Percentiles rank a stretch among this genome's conserved stretches.
These are phyloP conservation scores for Rusavskia elegans DNA, from an alignment of 495 filamentous ascomycete species.

Conservation along the genomic window DNA sequence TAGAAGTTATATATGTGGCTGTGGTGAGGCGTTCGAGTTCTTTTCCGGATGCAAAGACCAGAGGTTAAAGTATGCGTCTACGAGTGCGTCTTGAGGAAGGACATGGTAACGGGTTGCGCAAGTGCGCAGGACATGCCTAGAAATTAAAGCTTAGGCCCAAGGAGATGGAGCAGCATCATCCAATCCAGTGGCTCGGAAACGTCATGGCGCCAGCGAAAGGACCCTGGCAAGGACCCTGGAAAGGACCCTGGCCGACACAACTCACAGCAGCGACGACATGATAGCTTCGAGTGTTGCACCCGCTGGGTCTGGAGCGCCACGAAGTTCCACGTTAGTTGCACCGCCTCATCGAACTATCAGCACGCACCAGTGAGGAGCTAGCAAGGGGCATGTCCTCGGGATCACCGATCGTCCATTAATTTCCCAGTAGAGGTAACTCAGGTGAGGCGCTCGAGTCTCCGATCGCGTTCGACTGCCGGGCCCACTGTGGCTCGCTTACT, in stretches of 20 bases:
- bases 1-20: conserved; percentile 10
- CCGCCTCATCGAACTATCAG: not conserved
- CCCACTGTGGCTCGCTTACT: no score
- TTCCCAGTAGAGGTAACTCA: not conserved
- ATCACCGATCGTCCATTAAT: not conserved
- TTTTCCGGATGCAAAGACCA: not conserved
- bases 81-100: not conserved
- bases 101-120: not conserved
- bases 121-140: not conserved
- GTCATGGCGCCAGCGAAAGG: no score
- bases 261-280: no score
- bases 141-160: not conserved
- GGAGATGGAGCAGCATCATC: not conserved
- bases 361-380: not conserved
- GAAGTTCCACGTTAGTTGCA: not conserved
- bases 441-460: not conserved
- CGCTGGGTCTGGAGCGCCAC: not conserved
- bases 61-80: not conserved
- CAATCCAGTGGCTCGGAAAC: not conserved
- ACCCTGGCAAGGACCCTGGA: no score
- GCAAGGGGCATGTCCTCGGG: not conserved
- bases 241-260: no score
- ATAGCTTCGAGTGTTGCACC: no score
- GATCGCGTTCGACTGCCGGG: not conserved
- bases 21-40: conserved; percentile 1